These are phyloP conservation scores for Scutellaria barbata DNA, from an alignment of 257 asterid genomes.

Conservation along the genomic window DNA sequence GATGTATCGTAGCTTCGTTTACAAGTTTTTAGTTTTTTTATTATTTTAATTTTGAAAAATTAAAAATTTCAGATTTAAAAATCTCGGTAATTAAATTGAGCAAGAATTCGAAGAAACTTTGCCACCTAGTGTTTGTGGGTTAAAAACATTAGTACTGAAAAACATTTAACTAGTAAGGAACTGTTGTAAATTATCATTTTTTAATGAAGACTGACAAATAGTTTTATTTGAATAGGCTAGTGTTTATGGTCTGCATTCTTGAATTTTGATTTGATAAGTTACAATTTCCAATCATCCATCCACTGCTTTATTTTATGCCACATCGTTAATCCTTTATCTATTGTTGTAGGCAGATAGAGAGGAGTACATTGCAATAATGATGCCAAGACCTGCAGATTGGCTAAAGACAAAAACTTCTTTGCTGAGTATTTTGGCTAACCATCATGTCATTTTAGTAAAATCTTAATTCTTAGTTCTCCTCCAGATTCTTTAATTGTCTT, in stretches of 20 bases:
- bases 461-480: too few relatives aligned
- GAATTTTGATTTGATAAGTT: neutral
- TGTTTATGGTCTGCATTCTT: neutral
- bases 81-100: neutral
- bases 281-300: neutral
- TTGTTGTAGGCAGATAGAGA: conserved; percentile 75
- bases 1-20: too few relatives aligned
- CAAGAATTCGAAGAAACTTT: neutral
- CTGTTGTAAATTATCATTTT: neutral
- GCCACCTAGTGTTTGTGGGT: neutral
- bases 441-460: too few relatives aligned
- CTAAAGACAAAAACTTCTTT: conserved; percentile 70
- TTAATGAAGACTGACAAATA: neutral
- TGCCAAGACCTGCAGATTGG: conserved; percentile 95
- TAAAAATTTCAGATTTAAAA: conserved; percentile 67
- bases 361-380: conserved; percentile 87
- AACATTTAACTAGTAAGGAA: neutral
- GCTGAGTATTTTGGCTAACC: too few relatives aligned
- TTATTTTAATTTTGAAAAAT: neutral
- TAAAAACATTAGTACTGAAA: neutral
- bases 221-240: neutral
- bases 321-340: conserved; percentile 20
- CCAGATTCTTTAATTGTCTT: too few relatives aligned
- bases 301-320: neutral
- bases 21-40: too few relatives aligned